A percentile compares a stretch with the other conserved stretches of the same genome.
These are phyloP conservation scores for Macrotyloma uniflorum DNA, from an alignment of 306 rosid genomes.

Conservation along the genomic window DNA sequence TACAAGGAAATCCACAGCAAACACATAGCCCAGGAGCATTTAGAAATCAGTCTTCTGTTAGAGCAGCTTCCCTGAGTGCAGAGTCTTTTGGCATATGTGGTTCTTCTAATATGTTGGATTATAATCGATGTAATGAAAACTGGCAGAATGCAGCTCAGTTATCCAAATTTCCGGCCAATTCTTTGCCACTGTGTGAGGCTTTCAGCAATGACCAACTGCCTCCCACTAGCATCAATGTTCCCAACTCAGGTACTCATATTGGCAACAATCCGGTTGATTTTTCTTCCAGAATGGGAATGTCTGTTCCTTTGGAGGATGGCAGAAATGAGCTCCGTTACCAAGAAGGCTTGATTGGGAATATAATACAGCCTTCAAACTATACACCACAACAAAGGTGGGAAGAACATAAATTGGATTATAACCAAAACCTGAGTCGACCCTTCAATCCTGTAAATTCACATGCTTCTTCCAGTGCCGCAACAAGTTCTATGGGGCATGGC, in stretches of 20 bases:
- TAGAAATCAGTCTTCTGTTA: slow-evolving; percentile 57
- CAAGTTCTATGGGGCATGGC: slow-evolving; percentile 41
- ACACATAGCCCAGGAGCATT: slow-evolving; percentile 43
- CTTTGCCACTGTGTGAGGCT: slow-evolving; percentile 53
- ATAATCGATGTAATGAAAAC: slow-evolving; percentile 53
- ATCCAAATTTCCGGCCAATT: slow-evolving; percentile 55
- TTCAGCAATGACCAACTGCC: slow-evolving; percentile 49
- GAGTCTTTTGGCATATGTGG: slow-evolving; percentile 58
- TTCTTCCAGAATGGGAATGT: slow-evolving; percentile 49
- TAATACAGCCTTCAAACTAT: slow-evolving; percentile 48
- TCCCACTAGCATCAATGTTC: slow-evolving; percentile 44
- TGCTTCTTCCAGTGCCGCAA: slow-evolving; percentile 35
- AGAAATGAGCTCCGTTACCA: slow-evolving; percentile 48
- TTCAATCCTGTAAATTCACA: slow-evolving; percentile 45
- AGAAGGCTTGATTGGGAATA: slow-evolving; percentile 60
- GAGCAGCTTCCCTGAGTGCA: slow-evolving; percentile 45
- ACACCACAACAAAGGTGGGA: slow-evolving; percentile 56
- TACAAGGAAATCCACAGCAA: slow-evolving; percentile 62
- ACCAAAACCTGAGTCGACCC: slow-evolving; percentile 43
- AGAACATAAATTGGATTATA: slow-evolving; percentile 47
- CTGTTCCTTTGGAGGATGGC: slow-evolving; percentile 48
- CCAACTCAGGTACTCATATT: slow-evolving; percentile 43
- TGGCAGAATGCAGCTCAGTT: slow-evolving; percentile 62
- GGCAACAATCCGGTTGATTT: slow-evolving; percentile 48
- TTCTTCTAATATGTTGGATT: slow-evolving; percentile 59